Evolutionary conservation across 768 basidiomycete genomes (phyloP), one percentile per base, ranked within the genome.

Genomic region (Punctularia strigosozonata): DNA sequence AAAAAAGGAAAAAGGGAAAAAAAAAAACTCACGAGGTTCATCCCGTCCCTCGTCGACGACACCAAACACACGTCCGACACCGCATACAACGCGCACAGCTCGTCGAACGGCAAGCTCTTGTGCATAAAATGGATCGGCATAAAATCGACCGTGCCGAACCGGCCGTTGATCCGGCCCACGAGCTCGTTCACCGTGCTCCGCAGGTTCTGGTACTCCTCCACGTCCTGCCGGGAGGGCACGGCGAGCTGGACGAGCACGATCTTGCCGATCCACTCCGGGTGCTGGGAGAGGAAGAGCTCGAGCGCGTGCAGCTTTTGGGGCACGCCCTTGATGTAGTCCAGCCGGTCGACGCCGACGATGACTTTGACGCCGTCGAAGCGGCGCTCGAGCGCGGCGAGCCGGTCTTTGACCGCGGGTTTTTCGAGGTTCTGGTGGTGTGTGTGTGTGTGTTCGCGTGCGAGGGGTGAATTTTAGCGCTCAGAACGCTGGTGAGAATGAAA

Each of bases 71-170:
- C 94, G 53, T 98, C 95, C 53, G 86, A 88, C 50, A 97, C 73
- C 17, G 94, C 90, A 55, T 98, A 99, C 39, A 99, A 72, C n/a
- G 95, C 95, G 43, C 90, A 92, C 6, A 99, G 73, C 55, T 99
- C 95, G 55, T 95, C 88, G 53, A 97, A 92, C 0, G 78, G 63
- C 38, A 98, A 66, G 46, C 79, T 83, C 61, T 92, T 92, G 72
- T 98, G 94, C 88, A 98, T 89, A 60, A 95, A 98, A 60, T 98
- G 95, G 43, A 99, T 98, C 5, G 95, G 95, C 89, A 97, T 95
- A 57, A 94, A 98, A 50, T 99, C 95, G 54, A 98, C 91, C 1
- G 95, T 98, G 22, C 95, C 95, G 52, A 99, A 99, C 6, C 91
- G 83, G 6, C 95, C 95, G 55, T 99, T 99, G 63, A 99, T 98